Evolutionary conservation across 441 rosid genomes (phyloP), one percentile per base, ranked within the genome.

Genomic region (Populus hybrid): DNA sequence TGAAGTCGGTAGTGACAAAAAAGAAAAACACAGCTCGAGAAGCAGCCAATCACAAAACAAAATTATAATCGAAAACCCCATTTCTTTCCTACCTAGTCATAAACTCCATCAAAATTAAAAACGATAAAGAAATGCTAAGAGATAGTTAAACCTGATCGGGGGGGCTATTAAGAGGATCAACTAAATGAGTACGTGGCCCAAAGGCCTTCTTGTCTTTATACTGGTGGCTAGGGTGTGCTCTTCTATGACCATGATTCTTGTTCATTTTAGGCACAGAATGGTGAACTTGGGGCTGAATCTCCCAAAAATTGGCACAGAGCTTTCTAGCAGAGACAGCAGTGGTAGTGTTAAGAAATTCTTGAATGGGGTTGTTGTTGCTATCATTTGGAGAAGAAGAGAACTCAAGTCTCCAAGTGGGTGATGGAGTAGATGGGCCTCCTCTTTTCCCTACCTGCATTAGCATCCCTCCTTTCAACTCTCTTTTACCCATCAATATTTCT

Each of bases 221-320:
- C 67, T 75, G 38, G 69, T 75, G 80, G 67, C 26, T 26, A 71
- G 64, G 76, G 63, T 33, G 64, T 59, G 78, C 76, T 70, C 24
- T 29, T 42, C 21, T 78, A 50, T 75, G 21, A 70, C 69, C 42
- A 45, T 29, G 61, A 20, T 42, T 64, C 69, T 78, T 81, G 78
- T 61, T 70, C 80, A 77, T 82, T 77, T 59, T 70, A 35, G 78
- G 26, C 61, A 28, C 79, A 9, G 82, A 40, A 75, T 31, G 74
- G 73, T 81, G 82, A 50, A 50, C 68, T 29, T 78, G 85, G 68
- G 90, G 91, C 36, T 89, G 89, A 72, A 86, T 63, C 78, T 89
- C 97, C 97, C 97, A 93, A 72, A 93, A 84, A 67, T 74, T 83
- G 35, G 97, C 97, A 77, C 98, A 90, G 14, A 94, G 87, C 81